Base-by-base conservation (phyloP, 768 basidiomycete genomes). In the Trichaptum fuscoviolaceum region DNA sequence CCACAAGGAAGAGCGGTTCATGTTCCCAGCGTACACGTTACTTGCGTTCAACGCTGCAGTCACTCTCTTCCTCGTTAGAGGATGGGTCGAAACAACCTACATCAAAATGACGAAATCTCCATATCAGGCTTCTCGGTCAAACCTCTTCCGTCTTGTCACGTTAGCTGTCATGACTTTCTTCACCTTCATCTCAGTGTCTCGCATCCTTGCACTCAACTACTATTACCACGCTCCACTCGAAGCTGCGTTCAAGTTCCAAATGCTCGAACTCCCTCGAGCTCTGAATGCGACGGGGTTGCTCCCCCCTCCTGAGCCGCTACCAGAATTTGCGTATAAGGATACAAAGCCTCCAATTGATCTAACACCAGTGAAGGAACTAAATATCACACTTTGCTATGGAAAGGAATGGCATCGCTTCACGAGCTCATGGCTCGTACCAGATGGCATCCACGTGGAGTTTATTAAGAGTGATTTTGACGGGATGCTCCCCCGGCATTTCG, bases 1-100 rank as follows among this genome's bases (percentile, higher is more conserved):
- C 1, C 97, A 99, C 78, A 99, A 99, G 78, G 97, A 99, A 77
- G 97, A 99, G 74, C 84, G 97, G n/a, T 99, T 99, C 80, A 91
- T 98, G 88, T 99, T 89, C 76, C 96, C 97, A 0, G 90, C 86
- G 1, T 99, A 96, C 75, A 92, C 94, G 1, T 76, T 99, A 35
- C 77, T 99, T 61, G 94, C 93, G 73, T 94, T 99, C 79, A 98
- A 98, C 73, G 96, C 95, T 0, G 93, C 94, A 4, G 88, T 95
- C n/a, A 83, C 89, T 15, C 69, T 96, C 12, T 98, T 92, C 75
- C 82, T 99, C 58, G 71, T 91, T 17, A 85, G 95, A 67, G 95
- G 95, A 15, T 95, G 91, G 93, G 75, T 93, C 68, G 96, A 99
- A 80, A 81, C 79, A 20, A 76, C 80, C 2, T 99, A 88, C 72